Base-by-base conservation (phyloP, 164 flowering plant species). In the Echeveria elegans region DNA sequence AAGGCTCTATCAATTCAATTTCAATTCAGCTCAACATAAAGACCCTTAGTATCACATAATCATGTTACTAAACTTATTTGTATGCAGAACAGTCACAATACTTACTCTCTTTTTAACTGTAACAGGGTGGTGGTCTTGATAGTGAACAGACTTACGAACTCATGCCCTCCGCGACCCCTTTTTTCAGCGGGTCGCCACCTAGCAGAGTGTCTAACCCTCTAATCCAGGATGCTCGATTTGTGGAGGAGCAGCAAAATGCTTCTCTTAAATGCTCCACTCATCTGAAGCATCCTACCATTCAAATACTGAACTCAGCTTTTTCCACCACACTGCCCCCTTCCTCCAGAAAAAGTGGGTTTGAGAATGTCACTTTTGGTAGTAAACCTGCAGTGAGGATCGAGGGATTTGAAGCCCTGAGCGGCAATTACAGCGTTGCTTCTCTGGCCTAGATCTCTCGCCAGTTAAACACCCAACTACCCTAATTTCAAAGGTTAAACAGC, bases 161-260 rank as follows among this genome's bases (percentile, higher is more conserved):
- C 23, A 64, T 77, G 53, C 84, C 78, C 71, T 80, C 82, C 85
- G 77, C 88, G 77, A 88, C 88, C 78, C 88, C 83, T 21, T 86
- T 77, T 86, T 86, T 79, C 72, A 75, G 82, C 40, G 91, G 88
- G 82, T 86, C 91, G 59, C 88, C 91, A 74, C 91, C 91, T 70
- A 79, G 91, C 76, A 80, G 91, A 83, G 87, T 82, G 53, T 74
- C 88, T 73, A 86, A 86, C 83, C 91, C 91, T 67, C 65, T 85
- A 73, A 81, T 82, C 71, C 87, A 83, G 66, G 91, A 86, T 61
- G 81, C 82, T 29, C 83, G 81, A 29, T 86, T 86, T 38, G 79
- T 84, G 73, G 85, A 83, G 56, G 83, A 77, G 26, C 73, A 80
- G 61, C 12, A 53, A 7, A 4, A 53, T 53, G 29, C 59, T 53